Base-by-base conservation (phyloP, 345 rosid species). In the Theobroma cacao region DNA sequence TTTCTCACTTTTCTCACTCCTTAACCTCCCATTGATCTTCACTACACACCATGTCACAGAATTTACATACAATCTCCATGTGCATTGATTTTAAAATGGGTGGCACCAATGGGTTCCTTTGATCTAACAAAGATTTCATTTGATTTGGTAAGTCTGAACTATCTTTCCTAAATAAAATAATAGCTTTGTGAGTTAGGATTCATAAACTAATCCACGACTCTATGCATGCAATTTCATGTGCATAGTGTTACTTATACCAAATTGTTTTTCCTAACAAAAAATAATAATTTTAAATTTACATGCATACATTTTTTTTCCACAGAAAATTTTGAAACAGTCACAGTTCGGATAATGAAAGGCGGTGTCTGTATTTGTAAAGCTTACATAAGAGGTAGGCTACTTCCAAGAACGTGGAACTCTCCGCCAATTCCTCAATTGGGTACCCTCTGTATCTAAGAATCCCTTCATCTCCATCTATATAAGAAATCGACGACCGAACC, bases 381-480 rank as follows among this genome's bases (percentile, higher is more conserved):
- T 84, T 68, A 91, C 97, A 48, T 71, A 90, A 76, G 77, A 93
- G 94, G 80, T 91, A 93, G 48, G 97, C 90, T 58, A 91, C 94
- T 84, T 93, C 97, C 82, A 91, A 33, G 66, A 90, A 93, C 73
- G 94, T 75, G 60, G 95, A 91, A 53, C 85, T 85, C 84, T 91
- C 92, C 28, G 95, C 97, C 89, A 93, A 77, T 80, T 93, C 94
- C 84, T 93, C 97, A 45, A 93, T 91, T 4, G 97, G 91, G 77
- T 90, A 93, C 43, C 97, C 97, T 82, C 97, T 90, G 53, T 93
- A 93, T 65, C 97, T 89, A 53, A 93, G 92, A 50, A 85, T 89
- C 69, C 98, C 98, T 83, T 91, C 97, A 82, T 96, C 99, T 6
- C 98, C 99, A 80, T 96, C 98, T 15, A 96, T 94, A 74, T 94